Evolutionary conservation across 2,329 filamentous ascomycete species (phyloP).

Genomic region (Paracoccidioides lutzii): DNA sequence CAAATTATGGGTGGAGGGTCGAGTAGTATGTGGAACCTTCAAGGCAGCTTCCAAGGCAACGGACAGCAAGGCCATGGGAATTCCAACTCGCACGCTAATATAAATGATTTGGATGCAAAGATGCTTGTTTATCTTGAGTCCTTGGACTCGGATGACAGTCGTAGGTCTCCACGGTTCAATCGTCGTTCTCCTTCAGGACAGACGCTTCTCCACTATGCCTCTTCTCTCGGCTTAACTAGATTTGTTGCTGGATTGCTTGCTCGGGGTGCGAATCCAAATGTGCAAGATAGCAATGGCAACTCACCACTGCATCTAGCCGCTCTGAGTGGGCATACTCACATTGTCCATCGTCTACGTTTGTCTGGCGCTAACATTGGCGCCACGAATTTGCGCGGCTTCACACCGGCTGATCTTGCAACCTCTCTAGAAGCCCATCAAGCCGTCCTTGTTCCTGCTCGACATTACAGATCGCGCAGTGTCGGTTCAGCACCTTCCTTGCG

Average conservation of each 20-base stretch:
- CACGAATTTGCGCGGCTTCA: constrained; percentile 56
- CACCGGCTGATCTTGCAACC: constrained; percentile 56
- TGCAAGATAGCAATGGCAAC: constrained; percentile 65
- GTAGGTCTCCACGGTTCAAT: constrained; percentile 55
- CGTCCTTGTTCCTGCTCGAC: constrained; percentile 48
- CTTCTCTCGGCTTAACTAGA: constrained; percentile 58
- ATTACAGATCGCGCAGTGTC: constrained; percentile 53
- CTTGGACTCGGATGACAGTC: constrained; percentile 64
- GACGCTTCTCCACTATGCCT: constrained; percentile 69
- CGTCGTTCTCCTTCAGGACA: constrained; percentile 53
- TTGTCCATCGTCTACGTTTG: constrained; percentile 61
- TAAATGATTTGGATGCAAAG: constrained; percentile 49
- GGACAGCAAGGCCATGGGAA: constrained; percentile 35
- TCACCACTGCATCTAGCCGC: constrained; percentile 72
- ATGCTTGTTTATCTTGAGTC: constrained; percentile 64
- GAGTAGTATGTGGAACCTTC: constrained; percentile 36
- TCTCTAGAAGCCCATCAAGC: constrained; percentile 52
- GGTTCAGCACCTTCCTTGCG: constrained; percentile 41
- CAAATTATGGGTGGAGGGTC: constrained; percentile 35
- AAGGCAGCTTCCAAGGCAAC: constrained; percentile 31
- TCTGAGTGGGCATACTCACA: constrained; percentile 60
- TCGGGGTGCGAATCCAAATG: constrained; percentile 62
- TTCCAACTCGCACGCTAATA: constrained; percentile 25
- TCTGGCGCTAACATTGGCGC: constrained; percentile 60
- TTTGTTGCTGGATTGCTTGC: constrained; percentile 66